phyloP scores from a whole-genome alignment of 1,284 basidiomycete species.

The Flammula alnicola region DNA sequence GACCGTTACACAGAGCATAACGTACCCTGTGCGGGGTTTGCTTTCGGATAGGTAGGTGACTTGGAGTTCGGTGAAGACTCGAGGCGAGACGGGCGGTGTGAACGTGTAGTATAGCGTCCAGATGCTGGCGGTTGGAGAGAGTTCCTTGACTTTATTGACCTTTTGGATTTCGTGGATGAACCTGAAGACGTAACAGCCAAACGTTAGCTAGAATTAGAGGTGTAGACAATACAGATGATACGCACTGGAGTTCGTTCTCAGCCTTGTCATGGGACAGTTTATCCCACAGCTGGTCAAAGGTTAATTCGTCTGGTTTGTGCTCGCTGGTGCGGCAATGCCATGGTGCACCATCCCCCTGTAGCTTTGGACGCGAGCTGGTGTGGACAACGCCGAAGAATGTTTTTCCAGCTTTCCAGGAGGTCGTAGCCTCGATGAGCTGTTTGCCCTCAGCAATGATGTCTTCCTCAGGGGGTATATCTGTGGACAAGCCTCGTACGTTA shows the following conservation, averaged over 20 bases:
- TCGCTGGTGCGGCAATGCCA: constrained; percentile 74
- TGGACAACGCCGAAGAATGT: constrained; percentile 59
- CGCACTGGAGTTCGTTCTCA: constrained; percentile 69
- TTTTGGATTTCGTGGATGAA: constrained; percentile 70
- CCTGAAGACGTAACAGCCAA: constrained; percentile 44
- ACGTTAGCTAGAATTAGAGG: no score
- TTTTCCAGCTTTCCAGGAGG: constrained; percentile 70
- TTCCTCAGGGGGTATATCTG: constrained; percentile 67
- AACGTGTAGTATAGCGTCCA: constrained; percentile 79
- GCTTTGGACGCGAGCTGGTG: constrained; percentile 56
- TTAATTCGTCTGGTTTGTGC: constrained; percentile 63
- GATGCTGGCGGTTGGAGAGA: constrained; percentile 66
- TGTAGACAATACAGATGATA: constrained; percentile 14
- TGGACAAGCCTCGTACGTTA: background rate
- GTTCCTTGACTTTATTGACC: constrained; percentile 60
- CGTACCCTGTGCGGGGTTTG: constrained; percentile 61
- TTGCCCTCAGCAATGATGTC: constrained; percentile 56
- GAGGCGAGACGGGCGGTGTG: constrained; percentile 67
- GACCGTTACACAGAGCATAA: no score
- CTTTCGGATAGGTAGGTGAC: constrained; percentile 54
- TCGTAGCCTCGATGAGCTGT: constrained; percentile 57
- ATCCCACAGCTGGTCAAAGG: constrained; percentile 75
- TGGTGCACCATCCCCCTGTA: constrained; percentile 53
- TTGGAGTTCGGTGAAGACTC: constrained; percentile 78
- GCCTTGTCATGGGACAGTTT: constrained; percentile 69